phyloP scores from a whole-genome alignment of 1,284 basidiomycete species.

The Amylostereum chailletii region DNA sequence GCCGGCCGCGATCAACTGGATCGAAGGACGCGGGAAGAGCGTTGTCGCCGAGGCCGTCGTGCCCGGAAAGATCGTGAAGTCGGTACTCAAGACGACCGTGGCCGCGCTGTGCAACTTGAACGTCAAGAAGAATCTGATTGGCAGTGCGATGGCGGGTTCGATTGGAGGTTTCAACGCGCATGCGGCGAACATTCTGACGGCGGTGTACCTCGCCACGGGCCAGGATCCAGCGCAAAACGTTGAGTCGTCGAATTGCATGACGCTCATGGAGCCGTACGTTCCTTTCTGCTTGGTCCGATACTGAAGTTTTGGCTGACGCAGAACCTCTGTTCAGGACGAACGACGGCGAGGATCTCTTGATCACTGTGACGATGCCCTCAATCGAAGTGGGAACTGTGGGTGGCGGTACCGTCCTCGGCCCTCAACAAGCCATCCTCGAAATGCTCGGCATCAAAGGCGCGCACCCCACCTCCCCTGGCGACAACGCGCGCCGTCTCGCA shows the following conservation, averaged over 20 bases:
- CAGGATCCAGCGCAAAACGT: conserved; percentile 99
- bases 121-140: conserved; percentile 96
- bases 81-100: conserved; percentile 94
- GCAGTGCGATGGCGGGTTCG: conserved; percentile 95
- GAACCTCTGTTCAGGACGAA: conserved; percentile 51
- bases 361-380: conserved; percentile 91
- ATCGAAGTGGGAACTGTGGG: conserved; percentile 97
- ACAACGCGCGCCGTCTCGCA: conserved; percentile 82
- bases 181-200: conserved; percentile 95
- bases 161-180: conserved; percentile 99
- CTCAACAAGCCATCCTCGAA: conserved; percentile 86
- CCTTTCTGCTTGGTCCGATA: conserved; percentile 1
- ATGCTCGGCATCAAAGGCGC: conserved; percentile 88
- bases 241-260: conserved; percentile 98
- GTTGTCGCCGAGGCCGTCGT: conserved; percentile 95
- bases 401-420: conserved; percentile 86
- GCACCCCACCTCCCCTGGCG: conserved; percentile 74
- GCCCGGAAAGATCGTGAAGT: conserved; percentile 82
- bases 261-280: conserved; percentile 93
- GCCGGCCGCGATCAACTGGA: conserved; percentile 99
- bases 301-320: conserved; percentile 4
- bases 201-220: conserved; percentile 92
- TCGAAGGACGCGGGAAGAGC: conserved; percentile 96
- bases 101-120: conserved; percentile 88
- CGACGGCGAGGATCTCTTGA: conserved; percentile 82